Conservation (phyloP, 768 basidiomycete species). For the Paxillus involutus region DNA sequence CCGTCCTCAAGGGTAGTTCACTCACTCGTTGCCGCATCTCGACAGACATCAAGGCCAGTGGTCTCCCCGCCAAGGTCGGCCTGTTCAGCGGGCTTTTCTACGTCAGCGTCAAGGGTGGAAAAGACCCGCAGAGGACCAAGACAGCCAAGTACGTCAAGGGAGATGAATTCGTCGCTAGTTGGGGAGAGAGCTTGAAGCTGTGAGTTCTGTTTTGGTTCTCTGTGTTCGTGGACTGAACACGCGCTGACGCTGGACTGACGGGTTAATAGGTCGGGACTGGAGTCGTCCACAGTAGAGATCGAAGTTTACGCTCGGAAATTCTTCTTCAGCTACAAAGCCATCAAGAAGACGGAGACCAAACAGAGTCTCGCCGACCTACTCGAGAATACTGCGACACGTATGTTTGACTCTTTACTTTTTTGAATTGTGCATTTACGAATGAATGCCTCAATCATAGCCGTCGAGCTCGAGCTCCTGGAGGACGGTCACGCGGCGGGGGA, state of each 20-base stretch:
- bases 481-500: conserved; percentile 32
- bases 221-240: neutral
- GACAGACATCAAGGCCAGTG: conserved; percentile 34
- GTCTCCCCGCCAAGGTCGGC: conserved; percentile 31
- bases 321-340: conserved; percentile 32
- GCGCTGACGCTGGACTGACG: neutral
- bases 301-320: conserved; percentile 32
- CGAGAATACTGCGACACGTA: conserved; percentile 30
- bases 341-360: conserved; percentile 34
- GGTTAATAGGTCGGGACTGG: conserved; percentile 25
- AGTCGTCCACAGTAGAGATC: conserved; percentile 33
- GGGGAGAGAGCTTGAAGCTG: conserved; percentile 27
- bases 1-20: neutral
- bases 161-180: conserved; percentile 30
- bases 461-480: conserved; percentile 31
- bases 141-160: conserved; percentile 21
- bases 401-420: neutral
- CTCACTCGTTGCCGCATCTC: neutral
- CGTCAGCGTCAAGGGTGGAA: conserved; percentile 27
- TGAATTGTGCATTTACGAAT: neutral
- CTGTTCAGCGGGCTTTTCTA: conserved; percentile 30
- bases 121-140: conserved; percentile 28
- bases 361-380: conserved; percentile 31
- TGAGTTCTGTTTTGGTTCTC: conserved; percentile 8
- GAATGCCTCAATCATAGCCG: conserved; percentile 9